Percentiles rank a stretch among this genome's conserved stretches.
Evolutionary conservation across 2,329 filamentous ascomycete genomes (phyloP).

Genomic region (Aspergillus alliaceus): DNA sequence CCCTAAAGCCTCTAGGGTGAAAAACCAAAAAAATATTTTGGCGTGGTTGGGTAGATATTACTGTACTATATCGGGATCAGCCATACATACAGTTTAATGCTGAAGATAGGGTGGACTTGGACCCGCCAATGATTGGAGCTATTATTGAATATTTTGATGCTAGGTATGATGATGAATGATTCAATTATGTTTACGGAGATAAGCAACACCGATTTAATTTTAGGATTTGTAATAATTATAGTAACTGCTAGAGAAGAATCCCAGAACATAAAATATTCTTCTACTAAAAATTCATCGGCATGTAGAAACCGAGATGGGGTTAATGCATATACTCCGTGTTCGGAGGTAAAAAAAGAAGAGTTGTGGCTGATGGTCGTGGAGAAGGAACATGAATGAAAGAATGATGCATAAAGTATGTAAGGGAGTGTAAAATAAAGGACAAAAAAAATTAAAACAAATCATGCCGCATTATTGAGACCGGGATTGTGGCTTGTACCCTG

Average conservation of each 20-base stretch:
- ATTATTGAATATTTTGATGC: not conserved
- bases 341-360: not conserved
- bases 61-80: not conserved
- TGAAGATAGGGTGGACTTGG: not conserved
- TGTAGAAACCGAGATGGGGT: not conserved
- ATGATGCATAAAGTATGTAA: not conserved
- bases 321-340: conserved; percentile 1
- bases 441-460: not conserved
- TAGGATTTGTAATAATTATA: not conserved
- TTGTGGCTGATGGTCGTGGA: conserved; percentile 1
- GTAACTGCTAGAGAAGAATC: not conserved
- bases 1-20: conserved; percentile 1
- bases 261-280: too few species aligned
- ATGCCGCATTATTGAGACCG: conserved; percentile 2
- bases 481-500: conserved; percentile 1
- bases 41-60: not conserved
- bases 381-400: not conserved
- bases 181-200: not conserved
- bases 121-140: not conserved
- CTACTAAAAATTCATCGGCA: not conserved
- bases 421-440: not conserved
- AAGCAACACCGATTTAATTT: not conserved
- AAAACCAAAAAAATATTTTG: not conserved
- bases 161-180: not conserved
- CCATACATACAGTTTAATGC: not conserved